phyloP scores from a whole-genome alignment of 768 basidiomycete genomes.

The Lactarius hengduanensis region DNA sequence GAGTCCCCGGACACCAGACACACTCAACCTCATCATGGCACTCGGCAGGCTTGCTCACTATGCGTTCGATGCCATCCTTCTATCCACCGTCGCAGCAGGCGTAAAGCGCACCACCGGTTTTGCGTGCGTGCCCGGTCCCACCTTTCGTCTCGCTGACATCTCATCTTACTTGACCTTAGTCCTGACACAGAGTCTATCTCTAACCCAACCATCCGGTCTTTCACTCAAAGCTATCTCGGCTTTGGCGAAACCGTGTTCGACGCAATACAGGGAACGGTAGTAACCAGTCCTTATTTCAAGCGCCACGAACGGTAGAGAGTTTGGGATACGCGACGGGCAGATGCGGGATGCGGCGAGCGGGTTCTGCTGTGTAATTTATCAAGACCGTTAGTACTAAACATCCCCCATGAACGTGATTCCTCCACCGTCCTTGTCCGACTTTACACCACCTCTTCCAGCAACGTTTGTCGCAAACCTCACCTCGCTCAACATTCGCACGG shows the following conservation, averaged over 20 bases:
- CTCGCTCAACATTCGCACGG: conserved; percentile 22
- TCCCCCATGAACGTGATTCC: conserved; percentile 11
- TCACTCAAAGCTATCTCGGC: conserved; percentile 80
- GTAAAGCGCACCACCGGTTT: conserved; percentile 89
- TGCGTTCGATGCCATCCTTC: conserved; percentile 75
- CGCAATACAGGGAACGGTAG: conserved; percentile 77
- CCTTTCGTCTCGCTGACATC: conserved; percentile 13
- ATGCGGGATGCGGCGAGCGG: background rate
- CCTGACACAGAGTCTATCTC: conserved; percentile 66
- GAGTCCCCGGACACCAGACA: conserved; percentile 1
- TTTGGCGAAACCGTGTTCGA: conserved; percentile 90
- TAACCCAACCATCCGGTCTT: conserved; percentile 71
- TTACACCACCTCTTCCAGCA: conserved; percentile 21
- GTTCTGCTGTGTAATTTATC: conserved; percentile 5
- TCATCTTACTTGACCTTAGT: conserved; percentile 40
- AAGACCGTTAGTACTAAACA: conserved; percentile 3
- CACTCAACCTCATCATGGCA: conserved; percentile 35
- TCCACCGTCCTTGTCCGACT: conserved; percentile 13
- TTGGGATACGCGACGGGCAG: background rate
- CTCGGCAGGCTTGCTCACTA: conserved; percentile 81
- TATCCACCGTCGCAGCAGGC: conserved; percentile 90
- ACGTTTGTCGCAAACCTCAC: conserved; percentile 17
- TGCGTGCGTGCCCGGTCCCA: conserved; percentile 54
- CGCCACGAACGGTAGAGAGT: conserved; percentile 41
- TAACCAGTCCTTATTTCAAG: conserved; percentile 84